Evolutionary conservation across 352 stramenopile species (phyloP).

Genomic region (Globisporangium solare): DNA sequence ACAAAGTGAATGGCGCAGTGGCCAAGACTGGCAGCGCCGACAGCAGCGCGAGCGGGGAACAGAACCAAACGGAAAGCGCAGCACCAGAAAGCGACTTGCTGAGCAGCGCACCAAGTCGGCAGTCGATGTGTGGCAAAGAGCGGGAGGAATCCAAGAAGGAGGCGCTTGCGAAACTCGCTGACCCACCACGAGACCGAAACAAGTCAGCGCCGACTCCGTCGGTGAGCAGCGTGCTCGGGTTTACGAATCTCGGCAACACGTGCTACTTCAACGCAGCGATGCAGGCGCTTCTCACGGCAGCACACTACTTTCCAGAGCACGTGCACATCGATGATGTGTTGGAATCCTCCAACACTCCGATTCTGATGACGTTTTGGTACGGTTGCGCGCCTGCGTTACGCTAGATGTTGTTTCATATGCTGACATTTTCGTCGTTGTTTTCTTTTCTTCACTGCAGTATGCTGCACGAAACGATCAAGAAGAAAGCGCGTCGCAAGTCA

Average conservation of each 20-base stretch:
- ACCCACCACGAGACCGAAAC: neutral
- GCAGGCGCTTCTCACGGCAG: constrained; percentile 89
- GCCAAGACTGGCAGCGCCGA: neutral
- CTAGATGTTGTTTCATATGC: neutral
- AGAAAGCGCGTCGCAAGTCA: constrained; percentile 27
- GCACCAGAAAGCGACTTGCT: neutral
- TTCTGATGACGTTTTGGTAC: constrained; percentile 78
- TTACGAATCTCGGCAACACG: constrained; percentile 92
- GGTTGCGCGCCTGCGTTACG: neutral
- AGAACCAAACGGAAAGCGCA: neutral
- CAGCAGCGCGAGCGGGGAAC: neutral
- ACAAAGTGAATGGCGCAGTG: neutral
- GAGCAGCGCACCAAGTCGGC: neutral
- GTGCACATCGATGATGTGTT: constrained; percentile 41
- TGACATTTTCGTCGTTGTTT: constrained; percentile 2
- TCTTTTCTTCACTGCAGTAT: constrained; percentile 24
- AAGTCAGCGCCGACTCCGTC: neutral
- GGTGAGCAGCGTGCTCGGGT: constrained; percentile 43
- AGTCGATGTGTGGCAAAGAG: neutral
- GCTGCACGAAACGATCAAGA: constrained; percentile 57
- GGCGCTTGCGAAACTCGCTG: neutral
- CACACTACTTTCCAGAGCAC: constrained; percentile 61
- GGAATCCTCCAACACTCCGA: constrained; percentile 78
- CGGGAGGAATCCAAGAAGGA: constrained; percentile 2
- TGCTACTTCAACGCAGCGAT: constrained; percentile 92